Evolutionary conservation across 768 basidiomycete species (phyloP), one percentile per base, ranked within the genome.

Genomic region (Dentipellis fragilis): DNA sequence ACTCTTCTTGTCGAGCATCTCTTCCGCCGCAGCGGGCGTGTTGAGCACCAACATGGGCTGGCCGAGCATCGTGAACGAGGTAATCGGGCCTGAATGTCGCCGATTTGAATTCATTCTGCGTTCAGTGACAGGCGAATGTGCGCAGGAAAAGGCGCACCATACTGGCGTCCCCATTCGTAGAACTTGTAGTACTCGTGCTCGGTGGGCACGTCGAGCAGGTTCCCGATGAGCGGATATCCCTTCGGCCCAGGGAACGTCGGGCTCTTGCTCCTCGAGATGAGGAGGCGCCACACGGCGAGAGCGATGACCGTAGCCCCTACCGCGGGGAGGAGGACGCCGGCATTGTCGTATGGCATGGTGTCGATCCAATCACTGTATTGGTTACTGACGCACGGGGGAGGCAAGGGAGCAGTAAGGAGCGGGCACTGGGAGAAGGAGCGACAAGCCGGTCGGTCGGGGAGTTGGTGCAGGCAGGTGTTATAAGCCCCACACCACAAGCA

Each of bases 1-100:
- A 36, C 66, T 63, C 49, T 66, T 66, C 52, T 64, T 63, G 54
- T 64, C 60, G 5, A 67, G 57, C 23, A 67, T 62, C 0, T 66
- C 64, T 12, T 52, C 49, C 7, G 62, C 60, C 2, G 57, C 39
- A 46, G 62, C 39, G 1, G 56, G 56, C 7, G 63, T 62, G 53
- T 64, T 65, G 29, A 67, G 58, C 42, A 67, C 58, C 46, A 66
- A 54, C 3, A 64, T 55, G 2, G 60, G 60, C 17, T 59, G 59
- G 29, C 65, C 64, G 23, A 67, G 56, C 14, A 66, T 50, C 6
- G 56, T 60, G 47, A 67, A 17, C 12, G 57, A 62, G 10, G 64
- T 54, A 45, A 66, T 54, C 37, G 65, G 59, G 36, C 66, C 66
- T 67, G 39, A 8, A 47, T 8, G 8, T 16, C 29, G 29, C 6